Evolutionary conservation across 2,329 filamentous ascomycete genomes (phyloP), one percentile per base, ranked within the genome.

Genomic region (Verticillium dahliae): DNA sequence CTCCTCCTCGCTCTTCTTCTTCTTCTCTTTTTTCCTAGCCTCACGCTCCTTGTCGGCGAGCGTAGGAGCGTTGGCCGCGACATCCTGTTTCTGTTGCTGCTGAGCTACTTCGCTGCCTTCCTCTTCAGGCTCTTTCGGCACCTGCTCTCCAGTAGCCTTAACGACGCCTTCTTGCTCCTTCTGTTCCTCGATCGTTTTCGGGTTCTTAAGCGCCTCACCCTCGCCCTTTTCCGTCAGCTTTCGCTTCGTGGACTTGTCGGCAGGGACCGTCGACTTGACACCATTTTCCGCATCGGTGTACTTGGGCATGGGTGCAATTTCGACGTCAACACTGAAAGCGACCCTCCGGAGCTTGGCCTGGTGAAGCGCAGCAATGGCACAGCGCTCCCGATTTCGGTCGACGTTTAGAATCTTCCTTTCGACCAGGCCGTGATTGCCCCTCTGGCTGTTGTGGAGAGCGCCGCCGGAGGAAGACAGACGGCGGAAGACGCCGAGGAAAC

Each of bases 301-400:
- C 67, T 86, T 88, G 31, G 93, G 91, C 70, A 91, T 87, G 0
- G 92, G 91, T 3, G 94, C 94, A 70, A 99, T 96, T 74, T 99
- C 95, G 4, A 99, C 93, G 70, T 99, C 95, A 2, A 99, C 95
- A 68, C 91, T 97, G 71, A 99, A 99, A 0, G 94, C 90, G 0
- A 99, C 95, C 60, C 92, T 86, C 60, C 92, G 85, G 63, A 99
- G 75, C 72, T 95, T 97, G 57, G 86, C 85, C 69, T 89, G 86
- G 66, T 92, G 88, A 56, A 99, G 80, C 67, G 96, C 93, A 4
- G 85, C 79, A 35, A 98, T 86, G 31, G 85, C 82, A 72, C 92
- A 96, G 65, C 95, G 81, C 70, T 94, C 88, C 52, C 95, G 85
- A 67, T 89, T 83, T 9, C 79, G 86, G 71, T 98, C 92, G 55